Evolutionary conservation across 2,329 filamentous ascomycete species (phyloP), one percentile per base, ranked within the genome.

Genomic region (Delphinella strobiligena): DNA sequence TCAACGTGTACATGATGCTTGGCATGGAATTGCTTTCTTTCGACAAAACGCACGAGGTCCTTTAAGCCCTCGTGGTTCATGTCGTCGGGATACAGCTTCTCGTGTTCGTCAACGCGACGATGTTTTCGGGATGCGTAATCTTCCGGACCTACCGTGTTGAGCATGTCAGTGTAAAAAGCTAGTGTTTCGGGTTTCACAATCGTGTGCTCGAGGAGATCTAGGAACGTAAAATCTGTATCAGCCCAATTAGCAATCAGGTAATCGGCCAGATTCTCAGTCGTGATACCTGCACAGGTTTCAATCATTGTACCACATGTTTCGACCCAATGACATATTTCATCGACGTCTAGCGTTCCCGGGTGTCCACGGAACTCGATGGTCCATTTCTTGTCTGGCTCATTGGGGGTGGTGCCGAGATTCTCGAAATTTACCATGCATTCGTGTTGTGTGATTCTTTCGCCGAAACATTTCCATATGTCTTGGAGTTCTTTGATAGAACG

Each of bases 281-380:
- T 8, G 31, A 14, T 14, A 9, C 16, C 31, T 8, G 9, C 8
- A 14, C 31, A 33, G 9, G 9, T 9, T 33, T 9, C 15, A 2
- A 17, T 8, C 8, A 14, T 33, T 14, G 8, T 8, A 2, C 9
- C 15, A 14, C 12, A 33, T 27, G 22, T 27, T 27, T 43, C 43
- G 14, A 51, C 38, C 51, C 51, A 54, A 15, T 50, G 45, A 12
- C 45, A 34, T n/a, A 53, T 41, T 12, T 47, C 45, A 3, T 41
- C 34, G 16, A 31, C 36, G n/a, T 49, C 40, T 8, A 51, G 14
- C 4, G 46, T 50, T 1, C 42, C 45, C 19, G 36, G 24, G 19
- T 51, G 51, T 27, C 51, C 49, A 9, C 49, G 40, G 41, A 54
- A 53, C 36, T 47, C 47, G 19, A 54, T 47, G 8, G 51, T 53